Evolutionary conservation across 345 rosid genomes (phyloP).

Genomic region (Sonneratia alba): DNA sequence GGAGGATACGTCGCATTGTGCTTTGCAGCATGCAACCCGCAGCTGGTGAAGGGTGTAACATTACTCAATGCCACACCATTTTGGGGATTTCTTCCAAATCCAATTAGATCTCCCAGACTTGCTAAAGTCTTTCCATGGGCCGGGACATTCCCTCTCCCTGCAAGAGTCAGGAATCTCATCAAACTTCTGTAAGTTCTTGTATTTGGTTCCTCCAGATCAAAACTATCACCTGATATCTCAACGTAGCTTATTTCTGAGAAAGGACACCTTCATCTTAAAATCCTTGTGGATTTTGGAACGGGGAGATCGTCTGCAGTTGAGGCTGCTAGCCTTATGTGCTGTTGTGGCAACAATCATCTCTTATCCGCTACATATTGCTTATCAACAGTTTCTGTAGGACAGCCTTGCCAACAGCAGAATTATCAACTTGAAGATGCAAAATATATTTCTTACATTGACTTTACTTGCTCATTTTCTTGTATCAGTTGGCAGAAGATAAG

Average conservation of each 20-base stretch:
- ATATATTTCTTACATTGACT: not conserved
- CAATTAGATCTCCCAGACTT: conserved; percentile 53
- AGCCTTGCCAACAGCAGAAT: too few species aligned
- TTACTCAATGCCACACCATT: conserved; percentile 95
- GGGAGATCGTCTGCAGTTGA: not conserved
- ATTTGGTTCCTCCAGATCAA: too few species aligned
- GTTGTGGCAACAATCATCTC: not conserved
- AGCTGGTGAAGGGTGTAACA: conserved; percentile 80
- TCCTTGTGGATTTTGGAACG: not conserved
- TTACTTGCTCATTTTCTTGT: not conserved
- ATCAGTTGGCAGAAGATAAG: conserved; percentile 89
- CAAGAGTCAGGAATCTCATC: conserved; percentile 58
- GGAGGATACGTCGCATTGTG: conserved; percentile 86
- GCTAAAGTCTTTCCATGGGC: conserved; percentile 78
- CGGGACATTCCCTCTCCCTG: conserved; percentile 88
- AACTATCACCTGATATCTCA: not conserved
- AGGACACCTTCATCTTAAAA: not conserved
- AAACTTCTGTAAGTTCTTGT: conserved; percentile 53
- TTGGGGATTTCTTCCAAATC: conserved; percentile 95
- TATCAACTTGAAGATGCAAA: not conserved
- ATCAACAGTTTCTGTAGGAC: too few species aligned
- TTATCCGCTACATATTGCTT: not conserved
- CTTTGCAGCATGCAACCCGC: conserved; percentile 79
- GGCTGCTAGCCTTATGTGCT: not conserved
- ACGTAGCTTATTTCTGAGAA: not conserved